Percentiles rank a stretch among this genome's conserved stretches.
Conservation (phyloP, 1,284 basidiomycete species). For the Lentinula novae-zelandiae region DNA sequence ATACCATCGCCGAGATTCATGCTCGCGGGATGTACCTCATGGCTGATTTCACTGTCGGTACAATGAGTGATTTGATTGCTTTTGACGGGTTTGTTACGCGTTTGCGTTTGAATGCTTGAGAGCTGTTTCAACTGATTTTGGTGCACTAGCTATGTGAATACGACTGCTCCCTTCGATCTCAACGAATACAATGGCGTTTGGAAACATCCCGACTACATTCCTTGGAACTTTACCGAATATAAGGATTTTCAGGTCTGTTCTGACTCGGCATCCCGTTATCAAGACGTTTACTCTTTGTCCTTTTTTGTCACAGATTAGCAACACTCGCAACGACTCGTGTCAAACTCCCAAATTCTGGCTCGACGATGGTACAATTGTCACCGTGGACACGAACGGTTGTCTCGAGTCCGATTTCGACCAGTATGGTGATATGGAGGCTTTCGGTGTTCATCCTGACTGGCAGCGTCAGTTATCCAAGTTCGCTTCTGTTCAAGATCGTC, state of each 20-base stretch:
- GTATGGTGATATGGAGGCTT: conserved; percentile 93
- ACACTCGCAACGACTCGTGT: conserved; percentile 72
- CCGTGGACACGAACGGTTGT: conserved; percentile 65
- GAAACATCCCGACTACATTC: conserved; percentile 73
- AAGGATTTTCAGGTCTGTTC: conserved; percentile 68
- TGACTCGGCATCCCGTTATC: neutral
- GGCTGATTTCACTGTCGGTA: conserved; percentile 90
- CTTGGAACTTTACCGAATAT: conserved; percentile 85
- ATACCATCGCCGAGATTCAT: conserved; percentile 74
- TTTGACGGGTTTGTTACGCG: conserved; percentile 62
- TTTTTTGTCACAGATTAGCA: conserved; percentile 42
- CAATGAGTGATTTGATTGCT: conserved; percentile 84
- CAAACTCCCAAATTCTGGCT: conserved; percentile 75
- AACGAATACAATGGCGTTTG: conserved; percentile 73
- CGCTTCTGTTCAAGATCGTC: conserved; percentile 90
- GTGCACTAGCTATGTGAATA: conserved; percentile 63
- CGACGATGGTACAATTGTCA: conserved; percentile 64
- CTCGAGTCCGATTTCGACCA: conserved; percentile 85
- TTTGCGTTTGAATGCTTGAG: neutral
- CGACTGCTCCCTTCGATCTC: conserved; percentile 74
- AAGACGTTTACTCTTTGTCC: neutral
- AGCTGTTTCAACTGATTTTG: conserved; percentile 5
- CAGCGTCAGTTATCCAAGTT: conserved; percentile 92
- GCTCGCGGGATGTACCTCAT: conserved; percentile 84
- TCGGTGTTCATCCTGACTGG: conserved; percentile 93